Conservation (phyloP, 805 yeast species). For the Nakazawaea pomicola region DNA sequence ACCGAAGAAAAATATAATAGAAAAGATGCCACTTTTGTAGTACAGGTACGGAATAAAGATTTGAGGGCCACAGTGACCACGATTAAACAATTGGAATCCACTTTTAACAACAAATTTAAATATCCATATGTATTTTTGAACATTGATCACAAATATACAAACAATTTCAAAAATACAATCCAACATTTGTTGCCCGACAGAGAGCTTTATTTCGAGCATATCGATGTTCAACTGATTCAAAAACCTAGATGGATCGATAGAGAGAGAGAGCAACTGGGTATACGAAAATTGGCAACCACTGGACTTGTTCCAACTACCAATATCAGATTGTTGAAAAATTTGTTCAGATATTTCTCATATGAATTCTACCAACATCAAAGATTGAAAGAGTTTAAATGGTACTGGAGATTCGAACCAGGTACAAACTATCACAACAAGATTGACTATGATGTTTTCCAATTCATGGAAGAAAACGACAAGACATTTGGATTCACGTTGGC, state of each 20-base stretch:
- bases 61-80: slow-evolving; percentile 41
- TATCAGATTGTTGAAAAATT: slow-evolving; percentile 73
- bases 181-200: slow-evolving; percentile 34
- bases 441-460: slow-evolving; percentile 74
- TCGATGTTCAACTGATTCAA: slow-evolving; percentile 47
- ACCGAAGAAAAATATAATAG: slow-evolving; percentile 18
- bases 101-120: slow-evolving; percentile 63
- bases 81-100: slow-evolving; percentile 54
- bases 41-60: slow-evolving; percentile 71
- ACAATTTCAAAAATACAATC: slow-evolving; percentile 46
- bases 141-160: slow-evolving; percentile 57
- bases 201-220: slow-evolving; percentile 43
- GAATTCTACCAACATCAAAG: slow-evolving; percentile 72
- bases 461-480: slow-evolving; percentile 70
- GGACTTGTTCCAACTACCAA: slow-evolving; percentile 63
- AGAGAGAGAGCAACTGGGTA: slow-evolving; percentile 18
- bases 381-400: slow-evolving; percentile 68
- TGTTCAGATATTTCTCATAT: slow-evolving; percentile 88
- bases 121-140: slow-evolving; percentile 82
- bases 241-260: slow-evolving; percentile 54
- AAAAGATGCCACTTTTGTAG: slow-evolving; percentile 75
- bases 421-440: slow-evolving; percentile 71
- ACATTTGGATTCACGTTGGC: slow-evolving; percentile 75
- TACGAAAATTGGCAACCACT: slow-evolving; percentile 28
- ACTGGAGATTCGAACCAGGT: slow-evolving; percentile 93